Base-by-base conservation (phyloP, 1,284 basidiomycete genomes). In the Austroboletus olivaceoglutinosus region DNA sequence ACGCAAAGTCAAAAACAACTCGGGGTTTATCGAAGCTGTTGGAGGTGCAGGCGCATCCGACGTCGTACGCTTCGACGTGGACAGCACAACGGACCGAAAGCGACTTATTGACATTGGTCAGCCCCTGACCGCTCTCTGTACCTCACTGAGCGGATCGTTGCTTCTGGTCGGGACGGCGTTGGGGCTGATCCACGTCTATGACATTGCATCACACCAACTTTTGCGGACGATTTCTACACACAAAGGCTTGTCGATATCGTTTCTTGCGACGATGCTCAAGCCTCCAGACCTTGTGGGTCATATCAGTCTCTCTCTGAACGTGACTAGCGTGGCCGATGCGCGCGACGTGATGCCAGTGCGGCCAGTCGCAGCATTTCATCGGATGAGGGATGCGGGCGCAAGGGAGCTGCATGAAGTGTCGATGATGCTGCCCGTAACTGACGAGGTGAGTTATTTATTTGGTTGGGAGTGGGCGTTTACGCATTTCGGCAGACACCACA, bases 191-290 rank as follows among this genome's bases (percentile, higher is more conserved):
- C 82, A 90, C 52, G 68, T 94, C 27, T 91, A 95, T 64, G 89
- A 97, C 56, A 81, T 96, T 31, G 83, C 89, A 1, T 96, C 95
- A 1, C 91, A 95, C 60, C 94, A 98, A 65, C 82, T 86, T 29
- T 74, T 96, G 25, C 87, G 92, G 31, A 88, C 86, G 16, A 82
- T 97, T 57, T 77, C 82, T 2, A 76, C 85, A 4, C 84, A 79
- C 72, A 89, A 86, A 55, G 88, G 86, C 12, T 71, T 81, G 46
- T 73, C 82, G n/a, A 83, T 96, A 65, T 85, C 89, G 9, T 76
- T 86, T 65, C 66, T 97, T 2, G 72, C 78, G 31, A 88, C 89
- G 1, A 77, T 96, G 71, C 74, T 93, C 31, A 86, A 87, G 55
- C 93, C 93, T 1, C 78, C 83, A 10, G 94, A 97, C 65, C 77